These are phyloP conservation scores for Globisporangium alternatum DNA, from an alignment of 352 stramenopile genomes.

Conservation along the genomic window DNA sequence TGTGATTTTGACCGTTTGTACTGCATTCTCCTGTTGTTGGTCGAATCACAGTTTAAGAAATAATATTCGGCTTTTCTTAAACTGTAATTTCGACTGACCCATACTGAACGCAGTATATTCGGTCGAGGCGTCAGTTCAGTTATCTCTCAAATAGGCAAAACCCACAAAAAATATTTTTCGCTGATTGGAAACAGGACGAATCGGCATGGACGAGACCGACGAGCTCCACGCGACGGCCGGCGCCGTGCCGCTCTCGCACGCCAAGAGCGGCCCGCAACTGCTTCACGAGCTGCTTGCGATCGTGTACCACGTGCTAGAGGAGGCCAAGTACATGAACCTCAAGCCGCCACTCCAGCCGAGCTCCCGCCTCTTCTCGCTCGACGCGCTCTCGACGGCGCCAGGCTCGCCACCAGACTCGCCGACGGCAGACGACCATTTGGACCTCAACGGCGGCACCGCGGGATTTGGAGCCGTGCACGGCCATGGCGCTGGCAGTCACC, in stretches of 20 bases:
- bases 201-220: conserved; percentile 1
- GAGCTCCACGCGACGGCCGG: not conserved
- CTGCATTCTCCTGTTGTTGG: not conserved
- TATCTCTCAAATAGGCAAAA: too few species aligned
- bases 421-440: conserved; percentile 41
- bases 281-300: conserved; percentile 71
- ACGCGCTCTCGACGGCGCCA: conserved; percentile 37
- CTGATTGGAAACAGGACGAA: not conserved
- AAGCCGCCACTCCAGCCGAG: conserved; percentile 79
- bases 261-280: conserved; percentile 52
- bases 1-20: too few species aligned
- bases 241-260: conserved; percentile 8
- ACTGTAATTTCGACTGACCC: too few species aligned
- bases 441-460: conserved; percentile 47
- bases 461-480: conserved; percentile 24
- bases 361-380: conserved; percentile 69
- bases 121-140: too few species aligned
- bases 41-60: not conserved
- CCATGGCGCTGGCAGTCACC: conserved; percentile 30
- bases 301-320: conserved; percentile 73
- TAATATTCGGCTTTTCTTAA: too few species aligned
- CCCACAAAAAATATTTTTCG: not conserved
- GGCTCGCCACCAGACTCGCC: conserved; percentile 33
- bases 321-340: conserved; percentile 83
- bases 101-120: too few species aligned